Percentiles rank a stretch among this genome's conserved stretches.
Evolutionary conservation across 805 yeast genomes (phyloP).

Genomic region (Schwanniomyces polymorphus): DNA sequence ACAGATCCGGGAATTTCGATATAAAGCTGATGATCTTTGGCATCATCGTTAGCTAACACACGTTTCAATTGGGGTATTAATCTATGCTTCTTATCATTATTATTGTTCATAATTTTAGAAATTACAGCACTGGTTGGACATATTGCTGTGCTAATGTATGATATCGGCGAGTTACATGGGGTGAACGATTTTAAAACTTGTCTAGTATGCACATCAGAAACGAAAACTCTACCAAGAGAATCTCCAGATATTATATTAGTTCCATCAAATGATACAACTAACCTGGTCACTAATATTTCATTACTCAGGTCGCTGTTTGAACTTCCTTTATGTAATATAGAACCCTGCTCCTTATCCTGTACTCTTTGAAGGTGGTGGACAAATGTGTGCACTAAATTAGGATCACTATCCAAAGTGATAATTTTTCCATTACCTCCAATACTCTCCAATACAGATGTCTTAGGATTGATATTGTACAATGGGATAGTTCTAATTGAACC

Average conservation of each 20-base stretch:
- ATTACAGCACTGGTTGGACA: conserved; percentile 14
- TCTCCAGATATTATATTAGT: conserved; percentile 74
- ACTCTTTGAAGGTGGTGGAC: conserved; percentile 44
- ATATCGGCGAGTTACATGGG: conserved; percentile 35
- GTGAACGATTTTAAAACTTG: conserved; percentile 63
- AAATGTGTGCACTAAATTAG: conserved; percentile 50
- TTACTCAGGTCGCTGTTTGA: conserved; percentile 14
- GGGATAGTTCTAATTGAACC: conserved; percentile 63
- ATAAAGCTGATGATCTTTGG: conserved; percentile 44
- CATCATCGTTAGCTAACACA: conserved; percentile 43
- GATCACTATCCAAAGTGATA: conserved; percentile 52
- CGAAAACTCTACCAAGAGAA: conserved; percentile 60
- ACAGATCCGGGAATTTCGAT: conserved; percentile 30
- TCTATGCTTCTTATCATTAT: conserved; percentile 36
- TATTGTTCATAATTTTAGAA: conserved; percentile 5
- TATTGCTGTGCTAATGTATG: conserved; percentile 23
- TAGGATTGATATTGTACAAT: conserved; percentile 39
- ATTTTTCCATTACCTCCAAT: conserved; percentile 60
- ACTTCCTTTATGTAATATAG: neutral
- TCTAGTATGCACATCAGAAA: conserved; percentile 68
- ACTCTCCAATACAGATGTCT: conserved; percentile 49
- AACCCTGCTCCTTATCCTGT: neutral
- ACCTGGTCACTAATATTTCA: conserved; percentile 44
- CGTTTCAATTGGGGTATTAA: conserved; percentile 68
- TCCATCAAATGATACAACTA: conserved; percentile 73